These are phyloP conservation scores for Lasiodiplodia theobromae DNA, from an alignment of 2,329 filamentous ascomycete genomes.

Conservation along the genomic window DNA sequence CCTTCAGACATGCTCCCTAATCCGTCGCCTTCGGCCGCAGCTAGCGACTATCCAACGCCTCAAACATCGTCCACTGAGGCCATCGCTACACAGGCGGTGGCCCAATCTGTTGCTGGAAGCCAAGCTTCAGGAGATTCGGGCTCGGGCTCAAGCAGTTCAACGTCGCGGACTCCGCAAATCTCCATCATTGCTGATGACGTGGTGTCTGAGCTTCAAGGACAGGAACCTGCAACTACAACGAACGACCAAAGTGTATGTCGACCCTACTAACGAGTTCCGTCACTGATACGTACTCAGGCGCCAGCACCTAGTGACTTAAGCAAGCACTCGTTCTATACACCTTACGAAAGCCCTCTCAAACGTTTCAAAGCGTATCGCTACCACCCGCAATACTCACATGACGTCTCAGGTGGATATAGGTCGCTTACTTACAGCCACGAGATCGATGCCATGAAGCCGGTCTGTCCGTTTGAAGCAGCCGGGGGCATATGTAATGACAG, in stretches of 20 bases:
- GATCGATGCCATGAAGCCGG: constrained; percentile 75
- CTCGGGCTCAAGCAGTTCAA: not conserved
- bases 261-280: constrained; percentile 12
- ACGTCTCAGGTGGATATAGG: constrained; percentile 77
- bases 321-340: constrained; percentile 52
- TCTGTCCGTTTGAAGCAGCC: constrained; percentile 79
- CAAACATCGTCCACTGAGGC: not conserved
- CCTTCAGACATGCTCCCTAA: constrained; percentile 41
- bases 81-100: not conserved
- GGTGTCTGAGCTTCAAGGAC: constrained; percentile 48
- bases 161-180: constrained; percentile 30
- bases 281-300: constrained; percentile 28
- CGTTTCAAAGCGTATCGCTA: constrained; percentile 90
- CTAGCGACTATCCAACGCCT: constrained; percentile 7
- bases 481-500: constrained; percentile 76
- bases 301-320: not conserved
- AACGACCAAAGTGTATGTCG: constrained; percentile 37
- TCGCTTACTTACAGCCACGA: constrained; percentile 94
- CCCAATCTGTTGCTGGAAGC: not conserved
- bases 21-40: constrained; percentile 24
- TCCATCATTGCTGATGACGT: constrained; percentile 45
- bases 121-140: not conserved
- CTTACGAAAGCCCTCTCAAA: constrained; percentile 84
- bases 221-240: constrained; percentile 28
- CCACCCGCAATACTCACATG: constrained; percentile 75